Evolutionary conservation across 139 green algal species (phyloP), one percentile per base, ranked within the genome.

Genomic region (Haematococcus lacustris): DNA sequence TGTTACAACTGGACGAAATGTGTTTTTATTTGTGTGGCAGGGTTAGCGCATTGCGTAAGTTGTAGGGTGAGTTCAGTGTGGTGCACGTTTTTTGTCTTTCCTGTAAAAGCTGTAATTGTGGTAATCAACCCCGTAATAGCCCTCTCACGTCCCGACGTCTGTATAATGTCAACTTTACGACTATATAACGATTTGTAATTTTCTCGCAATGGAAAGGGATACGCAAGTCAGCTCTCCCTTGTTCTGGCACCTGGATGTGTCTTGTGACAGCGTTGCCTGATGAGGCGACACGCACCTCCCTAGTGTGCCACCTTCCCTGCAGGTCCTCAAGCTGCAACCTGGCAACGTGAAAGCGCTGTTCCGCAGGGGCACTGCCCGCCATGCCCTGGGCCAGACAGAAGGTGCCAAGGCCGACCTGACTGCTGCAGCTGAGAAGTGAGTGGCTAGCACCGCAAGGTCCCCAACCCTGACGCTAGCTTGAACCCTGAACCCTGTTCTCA

Each of bases 281-380:
- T 53, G 43, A 9, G 43, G 9, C 9, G 9, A 53, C 43, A 53
- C 9, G 25, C 57, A 64, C 57, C 57, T 35, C 57, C 57, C 57
- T 37, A 35, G 21, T 64, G 23, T 64, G 57, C 57, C 17, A 41
- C 25, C 32, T 34, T 53, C 21, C 26, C 25, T 59, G n/a, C 80
- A 88, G 83, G 80, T 82, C 32, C 61, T 85, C 25, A 72, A 68
- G 51, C 75, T 83, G 4, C 53, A 88, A 28, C 71, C 71, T 0
- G 53, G 73, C 2, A 75, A 82, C 70, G 69, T 80, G 23, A 96
- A 96, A 76, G 89, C 90, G 61, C 79, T 93, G 39, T 96, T 90
- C 80, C 80, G 90, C 13, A 71, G 90, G 0, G 89, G 79, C 25
- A 76, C 66, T n/a, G 89, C 89, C 25, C 78, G 76, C 3, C 64